Base-by-base conservation (phyloP, 441 rosid species). In the Eruca vesicaria region DNA sequence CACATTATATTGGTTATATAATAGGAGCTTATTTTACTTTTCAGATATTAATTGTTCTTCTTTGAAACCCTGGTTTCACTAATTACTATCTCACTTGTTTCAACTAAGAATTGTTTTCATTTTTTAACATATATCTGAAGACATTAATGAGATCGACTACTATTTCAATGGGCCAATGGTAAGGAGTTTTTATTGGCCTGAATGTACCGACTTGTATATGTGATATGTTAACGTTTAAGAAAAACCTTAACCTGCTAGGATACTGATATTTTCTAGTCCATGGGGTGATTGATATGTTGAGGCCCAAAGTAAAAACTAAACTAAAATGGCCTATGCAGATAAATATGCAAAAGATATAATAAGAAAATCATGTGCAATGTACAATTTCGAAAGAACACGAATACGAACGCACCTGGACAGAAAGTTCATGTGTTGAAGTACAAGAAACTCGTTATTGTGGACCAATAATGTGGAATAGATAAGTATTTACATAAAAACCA, bases 261-360 rank as follows among this genome's bases (percentile, higher is more conserved):
- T 16, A 10, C 3, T 26, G 8, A 28, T 23, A 21, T 21, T 3
- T 52, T 21, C 2, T 6, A 16, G 15, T 31, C 19, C 14, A 36
- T 63, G 58, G 31, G 43, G 7, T 35, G 6, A 61, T 32, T 61
- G 26, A 32, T 18, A 9, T n/a, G 4, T 50, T 10, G 35, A 32
- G 69, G 69, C 53, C 69, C 75, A 48, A 36, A 29, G 58, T 5
- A 0, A 2, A 45, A 45, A 4, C 1, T 4, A 29, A 29, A 5
- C 7, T 29, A 26, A 26, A 23, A 23, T 85, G 86, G 87, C 96
- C 88, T 90, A 36, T 36, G 4, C 10, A 11, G 6, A 28, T 28
- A 28, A 28, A 28, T 5, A 28, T 28, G 31, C 31, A 28, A 28
- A 23, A 28, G 5, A 28, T 28, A 29, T 5, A 29, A 29, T 29